Evolutionary conservation across 163 green algal genomes (phyloP).

Genomic region (Chloroidium sp.): DNA sequence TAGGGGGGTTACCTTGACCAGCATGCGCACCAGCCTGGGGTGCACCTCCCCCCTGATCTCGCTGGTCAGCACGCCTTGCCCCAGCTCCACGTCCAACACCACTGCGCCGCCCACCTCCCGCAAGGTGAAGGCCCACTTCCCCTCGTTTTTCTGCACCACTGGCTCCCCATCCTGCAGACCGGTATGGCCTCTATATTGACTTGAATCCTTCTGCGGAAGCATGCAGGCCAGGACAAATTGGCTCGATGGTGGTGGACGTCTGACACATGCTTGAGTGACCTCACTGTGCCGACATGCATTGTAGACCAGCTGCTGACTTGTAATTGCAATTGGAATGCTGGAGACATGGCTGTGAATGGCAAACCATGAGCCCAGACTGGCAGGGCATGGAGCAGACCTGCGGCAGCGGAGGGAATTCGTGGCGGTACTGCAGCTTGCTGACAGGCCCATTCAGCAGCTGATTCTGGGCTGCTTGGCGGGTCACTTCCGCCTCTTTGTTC

Average conservation of each 20-base stretch:
- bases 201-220: no score
- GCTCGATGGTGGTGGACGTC: no score
- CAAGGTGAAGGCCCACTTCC: conserved; percentile 67
- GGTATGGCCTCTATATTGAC: no score
- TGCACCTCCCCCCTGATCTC: conserved; percentile 80
- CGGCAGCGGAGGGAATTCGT: conserved; percentile 14
- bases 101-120: conserved; percentile 55
- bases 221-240: no score
- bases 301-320: no score
- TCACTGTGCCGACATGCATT: no score
- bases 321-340: no score
- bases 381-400: conserved; percentile 1
- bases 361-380: not conserved
- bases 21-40: conserved; percentile 55
- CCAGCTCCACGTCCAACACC: conserved; percentile 72
- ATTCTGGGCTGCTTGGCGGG: conserved; percentile 8
- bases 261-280: no score
- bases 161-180: conserved; percentile 22
- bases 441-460: not conserved
- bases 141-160: conserved; percentile 72
- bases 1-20: conserved; percentile 56
- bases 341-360: not conserved
- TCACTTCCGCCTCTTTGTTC: conserved; percentile 23
- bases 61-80: conserved; percentile 70
- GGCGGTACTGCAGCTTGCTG: not conserved